Evolutionary conservation across 169 alveolate species (phyloP).

Genomic region (Plasmodium adleri): DNA sequence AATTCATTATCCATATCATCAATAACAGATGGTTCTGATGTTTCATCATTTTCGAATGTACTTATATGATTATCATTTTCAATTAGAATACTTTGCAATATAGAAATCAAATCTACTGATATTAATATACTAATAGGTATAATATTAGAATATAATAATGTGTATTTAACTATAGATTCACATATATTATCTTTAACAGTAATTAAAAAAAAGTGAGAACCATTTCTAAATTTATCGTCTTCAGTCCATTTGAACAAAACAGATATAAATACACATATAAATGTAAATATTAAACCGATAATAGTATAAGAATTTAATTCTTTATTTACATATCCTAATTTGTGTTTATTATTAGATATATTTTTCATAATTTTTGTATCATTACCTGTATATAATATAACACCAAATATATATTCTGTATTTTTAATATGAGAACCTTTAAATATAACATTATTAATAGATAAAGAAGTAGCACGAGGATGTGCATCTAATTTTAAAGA

Average conservation of each 20-base stretch:
- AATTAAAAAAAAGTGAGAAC: constrained; percentile 40
- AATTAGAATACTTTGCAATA: constrained; percentile 53
- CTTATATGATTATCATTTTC: constrained; percentile 71
- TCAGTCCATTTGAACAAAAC: constrained; percentile 76
- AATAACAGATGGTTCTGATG: constrained; percentile 39
- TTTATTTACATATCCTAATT: constrained; percentile 80
- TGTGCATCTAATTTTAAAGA: constrained; percentile 84
- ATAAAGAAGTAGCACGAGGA: constrained; percentile 84
- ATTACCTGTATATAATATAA: constrained; percentile 84
- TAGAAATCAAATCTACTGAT: constrained; percentile 60
- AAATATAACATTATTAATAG: constrained; percentile 82
- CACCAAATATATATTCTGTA: constrained; percentile 84
- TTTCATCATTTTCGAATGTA: constrained; percentile 56
- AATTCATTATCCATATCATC: constrained; percentile 29
- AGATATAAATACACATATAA: constrained; percentile 64
- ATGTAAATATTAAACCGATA: constrained; percentile 35
- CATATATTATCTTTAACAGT: constrained; percentile 51
- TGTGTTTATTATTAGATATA: constrained; percentile 72
- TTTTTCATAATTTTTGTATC: constrained; percentile 87
- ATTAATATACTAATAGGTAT: constrained; percentile 71
- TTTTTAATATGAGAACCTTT: constrained; percentile 84
- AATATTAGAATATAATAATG: constrained; percentile 46
- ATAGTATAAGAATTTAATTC: constrained; percentile 81
- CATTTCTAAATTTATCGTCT: constrained; percentile 70
- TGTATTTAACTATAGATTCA: constrained; percentile 61